Percentiles rank a stretch among this genome's conserved stretches.
Conservation (phyloP, 306 rosid genomes). For the Medicago arabica region DNA sequence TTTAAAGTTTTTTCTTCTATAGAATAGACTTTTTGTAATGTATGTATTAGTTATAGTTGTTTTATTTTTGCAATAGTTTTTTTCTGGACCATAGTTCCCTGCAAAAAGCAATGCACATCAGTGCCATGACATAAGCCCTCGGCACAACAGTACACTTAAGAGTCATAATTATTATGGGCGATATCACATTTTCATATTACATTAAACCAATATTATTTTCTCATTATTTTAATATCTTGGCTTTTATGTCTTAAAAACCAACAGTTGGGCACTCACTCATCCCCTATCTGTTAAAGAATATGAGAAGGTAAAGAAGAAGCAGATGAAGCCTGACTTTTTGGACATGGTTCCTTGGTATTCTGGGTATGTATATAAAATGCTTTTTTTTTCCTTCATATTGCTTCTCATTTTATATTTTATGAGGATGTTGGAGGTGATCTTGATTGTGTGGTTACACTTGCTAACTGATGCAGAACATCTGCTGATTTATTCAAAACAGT, state of each 20-base stretch:
- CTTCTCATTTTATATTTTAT: slow-evolving; percentile 16
- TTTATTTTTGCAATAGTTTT: slow-evolving; percentile 7
- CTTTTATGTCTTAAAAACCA: slow-evolving; percentile 44
- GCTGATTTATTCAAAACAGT: slow-evolving; percentile 99
- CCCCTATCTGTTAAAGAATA: slow-evolving; percentile 82
- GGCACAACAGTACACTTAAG: slow-evolving; percentile 21
- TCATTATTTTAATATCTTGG: slow-evolving; percentile 16
- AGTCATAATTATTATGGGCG: neutral
- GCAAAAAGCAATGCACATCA: slow-evolving; percentile 9
- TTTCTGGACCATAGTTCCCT: slow-evolving; percentile 31
- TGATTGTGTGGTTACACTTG: slow-evolving; percentile 42
- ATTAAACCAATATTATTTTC: slow-evolving; percentile 25
- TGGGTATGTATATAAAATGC: slow-evolving; percentile 58
- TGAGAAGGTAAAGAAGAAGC: slow-evolving; percentile 83
- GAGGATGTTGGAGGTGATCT: slow-evolving; percentile 32
- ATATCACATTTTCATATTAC: slow-evolving; percentile 26
- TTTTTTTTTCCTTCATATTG: neutral
- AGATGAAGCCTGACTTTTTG: slow-evolving; percentile 89
- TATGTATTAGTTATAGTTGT: slow-evolving; percentile 15
- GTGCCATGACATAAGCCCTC: slow-evolving; percentile 22
- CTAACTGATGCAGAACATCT: slow-evolving; percentile 81
- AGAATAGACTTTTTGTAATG: neutral
- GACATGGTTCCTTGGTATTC: slow-evolving; percentile 99
- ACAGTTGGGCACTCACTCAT: slow-evolving; percentile 97
- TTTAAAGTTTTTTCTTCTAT: neutral